Percentiles rank a stretch among this genome's conserved stretches.
Evolutionary conservation across 2,329 filamentous ascomycete species (phyloP).

Genomic region (Phoma sp.): DNA sequence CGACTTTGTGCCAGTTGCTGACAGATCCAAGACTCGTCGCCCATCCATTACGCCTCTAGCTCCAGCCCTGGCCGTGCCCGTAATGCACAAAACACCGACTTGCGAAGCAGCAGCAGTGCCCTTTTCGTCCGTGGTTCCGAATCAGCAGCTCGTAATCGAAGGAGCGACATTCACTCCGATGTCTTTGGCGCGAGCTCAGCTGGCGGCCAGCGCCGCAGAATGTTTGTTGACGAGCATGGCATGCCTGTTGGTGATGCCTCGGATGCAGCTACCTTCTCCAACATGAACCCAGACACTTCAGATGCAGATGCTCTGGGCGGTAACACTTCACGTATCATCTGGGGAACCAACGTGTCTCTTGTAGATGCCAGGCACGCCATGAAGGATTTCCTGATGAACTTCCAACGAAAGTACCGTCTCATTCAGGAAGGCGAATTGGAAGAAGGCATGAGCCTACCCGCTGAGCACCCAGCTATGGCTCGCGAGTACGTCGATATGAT

Average conservation of each 20-base stretch:
- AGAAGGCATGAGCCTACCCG: slow-evolving; percentile 69
- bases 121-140: slow-evolving; percentile 75
- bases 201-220: slow-evolving; percentile 57
- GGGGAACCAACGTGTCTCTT: slow-evolving; percentile 97
- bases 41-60: slow-evolving; percentile 87
- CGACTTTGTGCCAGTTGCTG: slow-evolving; percentile 17
- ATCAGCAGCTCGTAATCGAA: slow-evolving; percentile 68
- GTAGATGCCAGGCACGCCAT: slow-evolving; percentile 86
- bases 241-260: slow-evolving; percentile 62
- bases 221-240: slow-evolving; percentile 70
- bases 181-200: slow-evolving; percentile 55
- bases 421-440: slow-evolving; percentile 85
- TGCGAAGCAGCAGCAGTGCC: slow-evolving; percentile 82
- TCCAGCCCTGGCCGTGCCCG: slow-evolving; percentile 77
- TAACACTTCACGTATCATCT: slow-evolving; percentile 81
- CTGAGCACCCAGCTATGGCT: slow-evolving; percentile 72
- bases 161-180: slow-evolving; percentile 89
- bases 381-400: slow-evolving; percentile 92
- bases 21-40: slow-evolving; percentile 76
- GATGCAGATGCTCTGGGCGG: slow-evolving; percentile 90
- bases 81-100: slow-evolving; percentile 69
- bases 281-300: slow-evolving; percentile 81
- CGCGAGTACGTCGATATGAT: slow-evolving; percentile 86
- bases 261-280: slow-evolving; percentile 69
- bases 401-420: slow-evolving; percentile 91